Evolutionary conservation across 257 asterid species (phyloP).

Genomic region (Pogostemon cablin): DNA sequence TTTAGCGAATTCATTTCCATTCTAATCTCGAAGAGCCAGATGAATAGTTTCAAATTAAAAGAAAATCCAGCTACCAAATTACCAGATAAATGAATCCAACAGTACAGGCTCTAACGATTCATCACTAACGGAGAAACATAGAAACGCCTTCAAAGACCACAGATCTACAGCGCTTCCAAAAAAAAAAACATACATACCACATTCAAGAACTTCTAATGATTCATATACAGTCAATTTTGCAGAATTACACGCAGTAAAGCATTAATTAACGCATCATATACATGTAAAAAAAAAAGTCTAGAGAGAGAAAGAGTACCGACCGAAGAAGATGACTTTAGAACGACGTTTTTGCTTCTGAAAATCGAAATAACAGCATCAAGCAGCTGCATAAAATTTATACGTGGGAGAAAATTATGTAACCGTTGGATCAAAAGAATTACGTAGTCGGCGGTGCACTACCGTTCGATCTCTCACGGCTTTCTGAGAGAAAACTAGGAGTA

Average conservation of each 20-base stretch:
- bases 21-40: neutral
- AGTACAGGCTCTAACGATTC: neutral
- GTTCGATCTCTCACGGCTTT: neutral
- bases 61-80: neutral
- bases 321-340: slow-evolving; percentile 15
- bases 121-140: neutral
- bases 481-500: too few species aligned
- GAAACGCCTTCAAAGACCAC: slow-evolving; percentile 6
- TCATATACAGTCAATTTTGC: neutral
- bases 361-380: neutral
- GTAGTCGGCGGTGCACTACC: neutral
- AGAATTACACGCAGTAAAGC: too few species aligned
- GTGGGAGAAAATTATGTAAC: neutral
- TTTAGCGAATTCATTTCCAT: neutral
- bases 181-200: neutral
- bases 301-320: slow-evolving; percentile 12
- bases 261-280: too few species aligned
- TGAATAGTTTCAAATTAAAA: too few species aligned
- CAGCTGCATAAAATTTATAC: neutral
- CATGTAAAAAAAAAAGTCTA: too few species aligned
- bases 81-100: neutral
- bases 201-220: neutral
- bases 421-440: neutral
- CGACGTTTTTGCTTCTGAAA: neutral
- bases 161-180: slow-evolving; percentile 3